A percentile compares a stretch with the other conserved stretches of the same genome.
phyloP scores from a whole-genome alignment of 2,329 filamentous ascomycete genomes.

The Lasiodiplodia sp. region DNA sequence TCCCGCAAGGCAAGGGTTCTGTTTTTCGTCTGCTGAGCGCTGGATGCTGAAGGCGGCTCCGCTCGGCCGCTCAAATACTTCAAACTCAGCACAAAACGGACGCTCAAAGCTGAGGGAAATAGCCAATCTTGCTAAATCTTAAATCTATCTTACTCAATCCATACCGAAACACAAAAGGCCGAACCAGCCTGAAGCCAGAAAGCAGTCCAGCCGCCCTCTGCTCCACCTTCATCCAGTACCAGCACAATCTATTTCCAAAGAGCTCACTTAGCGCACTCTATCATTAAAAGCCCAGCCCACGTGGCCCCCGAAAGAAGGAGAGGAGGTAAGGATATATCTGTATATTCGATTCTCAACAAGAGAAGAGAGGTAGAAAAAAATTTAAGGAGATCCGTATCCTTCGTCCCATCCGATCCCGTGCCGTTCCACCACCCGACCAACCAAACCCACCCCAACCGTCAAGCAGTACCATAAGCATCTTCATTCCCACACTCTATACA shows the following conservation, averaged over 20 bases:
- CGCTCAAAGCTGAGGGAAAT: background rate
- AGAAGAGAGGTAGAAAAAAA: background rate
- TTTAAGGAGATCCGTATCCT: constrained; percentile 10
- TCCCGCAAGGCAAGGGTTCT: too few relatives aligned
- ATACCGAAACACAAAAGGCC: background rate
- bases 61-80: background rate
- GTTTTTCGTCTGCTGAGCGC: too few relatives aligned
- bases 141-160: constrained; percentile 7
- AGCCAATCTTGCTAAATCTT: background rate
- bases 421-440: background rate
- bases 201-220: background rate
- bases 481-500: background rate
- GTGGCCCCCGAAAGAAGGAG: background rate
- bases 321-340: background rate
- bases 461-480: constrained; percentile 5
- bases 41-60: too few relatives aligned
- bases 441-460: background rate
- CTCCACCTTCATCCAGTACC: background rate
- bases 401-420: background rate
- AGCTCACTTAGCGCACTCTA: background rate
- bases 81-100: background rate
- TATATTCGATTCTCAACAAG: background rate
- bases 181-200: background rate
- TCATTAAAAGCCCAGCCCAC: background rate
- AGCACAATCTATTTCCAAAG: background rate